Evolutionary conservation across 2,329 filamentous ascomycete genomes (phyloP), one percentile per base, ranked within the genome.

Genomic region (Neophaeococcomyces mojaviensis): DNA sequence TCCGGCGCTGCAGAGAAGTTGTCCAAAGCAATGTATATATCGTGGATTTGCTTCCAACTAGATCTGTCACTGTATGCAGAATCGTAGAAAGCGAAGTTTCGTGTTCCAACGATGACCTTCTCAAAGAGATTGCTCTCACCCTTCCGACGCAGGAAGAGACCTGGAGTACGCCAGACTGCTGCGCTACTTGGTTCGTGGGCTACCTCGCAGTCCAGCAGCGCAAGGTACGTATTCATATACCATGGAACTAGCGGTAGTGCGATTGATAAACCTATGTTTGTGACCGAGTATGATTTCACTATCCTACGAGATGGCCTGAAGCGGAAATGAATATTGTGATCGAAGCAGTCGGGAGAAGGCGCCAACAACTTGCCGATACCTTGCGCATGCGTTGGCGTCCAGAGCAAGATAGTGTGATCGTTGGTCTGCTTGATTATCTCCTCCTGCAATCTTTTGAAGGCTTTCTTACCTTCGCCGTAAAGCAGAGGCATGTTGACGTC

Each of bases 401-500:
- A 42, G 3, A 28, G 4, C 9, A 56, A 52, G 10, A 55, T 53
- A 15, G 42, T 49, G 7, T 47, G 45, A 39, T 56, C 54, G 36
- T 48, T 46, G 4, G 47, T 43, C 2, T 22, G 13, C 2, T 32
- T 47, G 38, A 56, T 48, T 24, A 56, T 56, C 41, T 51, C 39
- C 39, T 52, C 46, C 26, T 55, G 53, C 2, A 55, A 44, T 3
- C 54, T 32, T 26, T 33, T 19, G 26, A 61, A 62, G 7, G 59
- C 59, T 15, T 52, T 57, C 8, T 45, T 43, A 5, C 58, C 57
- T 34, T 63, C 60, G 1, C 69, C 70, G 40, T 73, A 73, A 0
- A 72, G 41, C 3, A 71, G 51, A 0, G 69, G 62, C 64, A 73
- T 70, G 31, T 67, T 63, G 19, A 73, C 59, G 1, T 59, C 58